Base-by-base conservation (phyloP, 306 rosid species). In the Quercus agrifolia region DNA sequence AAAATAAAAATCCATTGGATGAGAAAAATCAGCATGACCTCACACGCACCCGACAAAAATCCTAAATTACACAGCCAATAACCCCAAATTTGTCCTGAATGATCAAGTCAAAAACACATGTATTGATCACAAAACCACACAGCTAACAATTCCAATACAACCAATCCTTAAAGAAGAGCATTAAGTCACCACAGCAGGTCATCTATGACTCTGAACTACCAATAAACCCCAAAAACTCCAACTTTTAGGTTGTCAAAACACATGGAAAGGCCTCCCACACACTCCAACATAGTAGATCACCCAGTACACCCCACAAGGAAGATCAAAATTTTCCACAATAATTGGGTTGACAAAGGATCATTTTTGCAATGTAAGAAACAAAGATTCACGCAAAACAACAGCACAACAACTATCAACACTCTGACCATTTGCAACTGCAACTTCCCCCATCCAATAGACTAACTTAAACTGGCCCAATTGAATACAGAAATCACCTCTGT, bases 381-480 rank as follows among this genome's bases (percentile, higher is more conserved):
- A 71, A 15, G 46, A 71, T 73, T 68, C 78, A 70, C 68, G 57
- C 82, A 74, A 20, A 76, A 79, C 49, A 80, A 85, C 83, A 81
- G 81, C 72, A 8, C 66, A 71, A 44, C 44, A 30, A 56, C 12
- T 6, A 38, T 18, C 83, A 70, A 23, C 58, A 6, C 52, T 38
- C 79, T 56, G 14, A 55, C 11, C 11, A 59, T 23, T 74, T n/a
- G 86, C 59, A 82, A 73, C 83, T 49, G 56, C 75, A 54, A 46
- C 74, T 79, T 69, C 35, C 74, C 55, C 54, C 27, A 61, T 62
- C 85, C 68, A 83, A 71, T 25, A 46, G 61, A 9, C 68, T 58
- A 62, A 81, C 62, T 78, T 31, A 19, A 52, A 66, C n/a, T 10
- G 41, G 63, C 52, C 72, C 69, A 54, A 35, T 44, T 55, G 12